Evolutionary conservation across 2,329 filamentous ascomycete genomes (phyloP).

Genomic region (Xylariaceae sp.): DNA sequence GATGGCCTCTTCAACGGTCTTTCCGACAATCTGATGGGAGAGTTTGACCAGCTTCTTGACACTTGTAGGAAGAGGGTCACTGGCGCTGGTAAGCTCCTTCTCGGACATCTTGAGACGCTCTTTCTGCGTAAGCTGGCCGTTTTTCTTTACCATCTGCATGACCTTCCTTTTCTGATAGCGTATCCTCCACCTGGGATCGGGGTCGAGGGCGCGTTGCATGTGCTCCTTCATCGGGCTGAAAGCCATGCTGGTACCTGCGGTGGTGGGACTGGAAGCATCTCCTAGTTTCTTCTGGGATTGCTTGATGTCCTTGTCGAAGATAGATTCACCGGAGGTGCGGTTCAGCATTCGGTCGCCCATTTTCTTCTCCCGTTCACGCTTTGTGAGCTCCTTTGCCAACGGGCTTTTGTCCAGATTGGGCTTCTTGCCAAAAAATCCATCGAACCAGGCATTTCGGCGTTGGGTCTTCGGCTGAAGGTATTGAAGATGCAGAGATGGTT

Average conservation of each 20-base stretch:
- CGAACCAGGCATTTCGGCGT: slow-evolving; percentile 36
- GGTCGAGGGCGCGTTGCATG: slow-evolving; percentile 66
- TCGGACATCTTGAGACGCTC: slow-evolving; percentile 65
- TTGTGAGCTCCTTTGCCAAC: slow-evolving; percentile 22
- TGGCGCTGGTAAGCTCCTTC: slow-evolving; percentile 53
- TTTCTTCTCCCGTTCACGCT: slow-evolving; percentile 37
- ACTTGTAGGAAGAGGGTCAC: slow-evolving; percentile 73
- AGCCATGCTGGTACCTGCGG: slow-evolving; percentile 11
- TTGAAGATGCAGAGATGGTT: slow-evolving; percentile 19
- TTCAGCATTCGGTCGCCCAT: slow-evolving; percentile 39
- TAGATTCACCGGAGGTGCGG: slow-evolving; percentile 47
- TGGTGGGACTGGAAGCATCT: background rate
- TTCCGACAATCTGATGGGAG: slow-evolving; percentile 84
- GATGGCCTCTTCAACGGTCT: slow-evolving; percentile 90
- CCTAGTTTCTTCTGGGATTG: slow-evolving; percentile 11
- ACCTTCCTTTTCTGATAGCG: slow-evolving; percentile 83
- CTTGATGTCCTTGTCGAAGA: slow-evolving; percentile 58
- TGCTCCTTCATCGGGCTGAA: slow-evolving; percentile 44
- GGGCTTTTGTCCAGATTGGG: background rate
- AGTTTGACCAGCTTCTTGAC: slow-evolving; percentile 88
- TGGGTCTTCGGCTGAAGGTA: slow-evolving; percentile 29
- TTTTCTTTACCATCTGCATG: slow-evolving; percentile 65
- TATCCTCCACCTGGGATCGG: slow-evolving; percentile 65
- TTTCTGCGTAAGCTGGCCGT: slow-evolving; percentile 61
- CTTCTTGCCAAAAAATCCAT: slow-evolving; percentile 7